phyloP scores from a whole-genome alignment of 179 eudicot genomes.

The Silene coronaria region DNA sequence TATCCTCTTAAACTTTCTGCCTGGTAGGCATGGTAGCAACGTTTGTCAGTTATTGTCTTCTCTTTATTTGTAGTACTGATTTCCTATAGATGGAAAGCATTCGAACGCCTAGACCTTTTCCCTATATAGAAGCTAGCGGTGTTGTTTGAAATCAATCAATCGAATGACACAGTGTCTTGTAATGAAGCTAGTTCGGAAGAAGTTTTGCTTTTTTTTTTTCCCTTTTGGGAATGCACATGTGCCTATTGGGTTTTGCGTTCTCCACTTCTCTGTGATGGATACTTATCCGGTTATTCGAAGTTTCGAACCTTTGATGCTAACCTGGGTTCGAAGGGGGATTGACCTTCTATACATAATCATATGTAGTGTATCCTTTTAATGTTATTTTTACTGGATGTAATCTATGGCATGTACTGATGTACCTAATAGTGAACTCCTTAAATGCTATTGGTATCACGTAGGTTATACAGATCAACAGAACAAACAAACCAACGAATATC shows the following conservation, averaged over 20 bases:
- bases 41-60: not conserved
- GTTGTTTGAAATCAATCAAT: not conserved
- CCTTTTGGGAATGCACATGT: not conserved
- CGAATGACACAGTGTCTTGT: too few relatives aligned
- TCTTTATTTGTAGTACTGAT: not conserved
- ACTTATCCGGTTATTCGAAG: not conserved
- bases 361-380: too few relatives aligned
- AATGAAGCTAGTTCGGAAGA: too few relatives aligned
- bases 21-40: slow-evolving; percentile 1
- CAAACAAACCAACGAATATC: slow-evolving; percentile 83
- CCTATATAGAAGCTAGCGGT: not conserved
- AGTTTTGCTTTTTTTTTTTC: not conserved
- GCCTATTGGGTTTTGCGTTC: not conserved
- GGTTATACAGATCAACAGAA: slow-evolving; percentile 85
- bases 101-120: not conserved
- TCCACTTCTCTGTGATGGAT: not conserved
- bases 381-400: not conserved
- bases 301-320: not conserved
- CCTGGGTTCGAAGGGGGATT: not conserved
- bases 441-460: slow-evolving; percentile 18
- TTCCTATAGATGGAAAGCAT: not conserved
- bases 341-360: not conserved
- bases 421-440: not conserved
- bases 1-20: not conserved
- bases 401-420: not conserved